Evolutionary conservation across 495 filamentous ascomycete species (phyloP), one percentile per base, ranked within the genome.

Genomic region (Neurospora sp.): DNA sequence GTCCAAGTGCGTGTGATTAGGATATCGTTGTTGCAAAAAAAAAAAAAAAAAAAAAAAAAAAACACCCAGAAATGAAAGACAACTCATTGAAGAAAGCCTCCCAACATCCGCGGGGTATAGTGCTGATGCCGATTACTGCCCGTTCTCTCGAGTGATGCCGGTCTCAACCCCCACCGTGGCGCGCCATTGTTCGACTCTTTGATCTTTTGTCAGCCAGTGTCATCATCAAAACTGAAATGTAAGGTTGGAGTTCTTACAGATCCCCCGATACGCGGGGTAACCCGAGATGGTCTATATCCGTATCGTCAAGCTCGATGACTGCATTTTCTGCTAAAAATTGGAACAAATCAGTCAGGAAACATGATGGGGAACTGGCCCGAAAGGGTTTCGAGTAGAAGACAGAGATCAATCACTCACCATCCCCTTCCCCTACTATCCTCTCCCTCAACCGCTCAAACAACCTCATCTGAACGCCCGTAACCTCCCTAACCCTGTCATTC

Each of bases 131-230:
- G 8, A 45, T 20, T 65, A 65, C 53, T 65, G 14, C 22, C 9
- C 27, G 3, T 16, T 65, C 27, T 37, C 27, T 3, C 12, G 53
- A 35, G 27, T 65, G 31, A 65, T 65, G 31, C 53, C 53, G 6
- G 53, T 35, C 53, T 65, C 53, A 31, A 9, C 27, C 53, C 53
- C 53, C 10, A 65, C 53, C 5, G 27, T 65, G n/a, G 44, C 69
- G 40, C 74, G 74, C 74, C 74, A 75, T 41, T 72, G 71, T 68
- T 72, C 74, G n/a, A 75, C 42, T 71, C 68, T 72, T 72, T n/a
- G 18, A 18, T 65, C 9, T 35, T 3, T 14, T 31, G 27, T 65
- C 14, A 65, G 53, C 27, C 27, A 27, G 4, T 31, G 27, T 31
- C 27, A 5, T 65, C 53, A 65, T 18, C 4, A 35, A 35, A 18